phyloP scores from a whole-genome alignment of 495 filamentous ascomycete genomes.

The Penicillium paxilli region DNA sequence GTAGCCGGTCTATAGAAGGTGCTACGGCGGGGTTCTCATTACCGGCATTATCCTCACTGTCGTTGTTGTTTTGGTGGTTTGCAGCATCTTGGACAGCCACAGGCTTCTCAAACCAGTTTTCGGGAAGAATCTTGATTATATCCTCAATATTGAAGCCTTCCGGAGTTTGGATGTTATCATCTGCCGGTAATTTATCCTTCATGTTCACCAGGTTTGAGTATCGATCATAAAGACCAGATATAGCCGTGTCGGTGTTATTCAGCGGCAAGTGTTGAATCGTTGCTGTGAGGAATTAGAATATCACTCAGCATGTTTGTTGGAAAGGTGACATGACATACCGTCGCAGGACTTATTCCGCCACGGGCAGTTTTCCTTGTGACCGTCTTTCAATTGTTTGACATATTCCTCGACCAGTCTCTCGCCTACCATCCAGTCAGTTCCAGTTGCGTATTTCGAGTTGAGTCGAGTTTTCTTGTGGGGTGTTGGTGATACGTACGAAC shows the following conservation, averaged over 20 bases:
- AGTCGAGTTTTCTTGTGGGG: too few species aligned
- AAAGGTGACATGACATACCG: conserved; percentile 47
- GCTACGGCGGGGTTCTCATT: conserved; percentile 1
- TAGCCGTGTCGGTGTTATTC: conserved; percentile 55
- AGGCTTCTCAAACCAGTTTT: conserved; percentile 22
- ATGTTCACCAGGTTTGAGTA: conserved; percentile 56
- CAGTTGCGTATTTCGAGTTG: neutral
- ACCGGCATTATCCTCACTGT: neutral
- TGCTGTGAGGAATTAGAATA: conserved; percentile 29
- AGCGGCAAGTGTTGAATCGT: conserved; percentile 59
- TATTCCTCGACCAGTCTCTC: conserved; percentile 76
- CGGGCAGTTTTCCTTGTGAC: conserved; percentile 79
- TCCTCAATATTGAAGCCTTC: conserved; percentile 40
- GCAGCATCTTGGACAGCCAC: conserved; percentile 8
- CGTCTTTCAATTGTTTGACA: conserved; percentile 64
- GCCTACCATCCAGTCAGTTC: conserved; percentile 19
- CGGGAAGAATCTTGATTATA: conserved; percentile 33
- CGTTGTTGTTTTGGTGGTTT: conserved; percentile 8
- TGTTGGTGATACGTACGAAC: conserved; percentile 56
- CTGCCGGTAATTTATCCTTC: conserved; percentile 50
- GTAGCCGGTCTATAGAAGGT: conserved; percentile 10
- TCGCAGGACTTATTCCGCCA: conserved; percentile 87
- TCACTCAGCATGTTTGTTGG: too few species aligned
- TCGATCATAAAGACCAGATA: conserved; percentile 56
- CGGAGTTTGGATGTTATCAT: conserved; percentile 46